Evolutionary conservation across 2,329 filamentous ascomycete species (phyloP).

Genomic region (Aspergillus spinulosporus): DNA sequence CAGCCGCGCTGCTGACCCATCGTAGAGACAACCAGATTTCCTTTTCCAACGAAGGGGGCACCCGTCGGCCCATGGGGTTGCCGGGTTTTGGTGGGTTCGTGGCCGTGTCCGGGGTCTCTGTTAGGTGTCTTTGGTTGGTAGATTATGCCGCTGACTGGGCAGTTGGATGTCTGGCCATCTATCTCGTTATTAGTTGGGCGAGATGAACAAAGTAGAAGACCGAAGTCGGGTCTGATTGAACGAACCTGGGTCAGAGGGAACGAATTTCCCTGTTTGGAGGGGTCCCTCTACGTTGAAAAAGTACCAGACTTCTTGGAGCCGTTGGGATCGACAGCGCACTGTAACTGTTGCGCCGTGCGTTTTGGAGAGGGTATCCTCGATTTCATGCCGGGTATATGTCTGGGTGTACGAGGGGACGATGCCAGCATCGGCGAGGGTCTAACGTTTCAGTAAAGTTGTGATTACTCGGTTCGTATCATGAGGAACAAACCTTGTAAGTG

Average conservation of each 20-base stretch:
- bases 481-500: conserved; percentile 56
- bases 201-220: background rate
- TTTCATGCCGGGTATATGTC: conserved; percentile 61
- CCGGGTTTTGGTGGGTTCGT: conserved; percentile 41
- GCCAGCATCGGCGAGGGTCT: conserved; percentile 61
- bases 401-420: conserved; percentile 54
- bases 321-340: conserved; percentile 54
- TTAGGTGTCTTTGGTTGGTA: conserved; percentile 61
- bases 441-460: conserved; percentile 8
- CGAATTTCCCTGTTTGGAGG: conserved; percentile 38
- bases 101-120: conserved; percentile 27
- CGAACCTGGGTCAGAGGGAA: conserved; percentile 39
- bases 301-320: conserved; percentile 60
- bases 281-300: conserved; percentile 62
- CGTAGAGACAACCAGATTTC: conserved; percentile 57
- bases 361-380: conserved; percentile 59
- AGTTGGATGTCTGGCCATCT: conserved; percentile 62
- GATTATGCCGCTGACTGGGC: conserved; percentile 61
- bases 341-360: conserved; percentile 58
- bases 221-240: background rate
- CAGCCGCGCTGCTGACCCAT: conserved; percentile 53
- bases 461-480: too few species aligned
- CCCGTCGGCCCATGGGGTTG: conserved; percentile 33
- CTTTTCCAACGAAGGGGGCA: conserved; percentile 57
- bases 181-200: background rate